Evolutionary conservation across 495 filamentous ascomycete genomes (phyloP).

Genomic region (Penicillium argentinense): DNA sequence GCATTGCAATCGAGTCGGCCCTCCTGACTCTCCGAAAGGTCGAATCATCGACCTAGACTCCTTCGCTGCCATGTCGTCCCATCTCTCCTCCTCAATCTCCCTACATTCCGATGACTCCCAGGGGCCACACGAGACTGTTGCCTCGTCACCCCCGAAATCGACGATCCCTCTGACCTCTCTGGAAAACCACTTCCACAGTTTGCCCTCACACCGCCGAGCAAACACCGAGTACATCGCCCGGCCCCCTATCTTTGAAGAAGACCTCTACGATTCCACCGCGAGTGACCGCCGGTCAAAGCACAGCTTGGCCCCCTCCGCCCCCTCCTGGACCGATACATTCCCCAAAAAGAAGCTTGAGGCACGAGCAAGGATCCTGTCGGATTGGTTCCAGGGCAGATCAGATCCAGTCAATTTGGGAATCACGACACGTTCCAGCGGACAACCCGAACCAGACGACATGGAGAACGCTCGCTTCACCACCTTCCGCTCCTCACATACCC

Average conservation of each 20-base stretch:
- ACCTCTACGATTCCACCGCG: constrained; percentile 19
- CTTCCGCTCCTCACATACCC: constrained; percentile 31
- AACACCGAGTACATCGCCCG: constrained; percentile 43
- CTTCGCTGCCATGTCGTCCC: constrained; percentile 16
- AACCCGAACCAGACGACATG: constrained; percentile 24
- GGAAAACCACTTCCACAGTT: constrained; percentile 19
- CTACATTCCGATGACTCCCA: constrained; percentile 31
- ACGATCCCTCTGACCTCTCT: constrained; percentile 14
- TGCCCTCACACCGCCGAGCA: constrained; percentile 40
- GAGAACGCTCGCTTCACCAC: constrained; percentile 18
- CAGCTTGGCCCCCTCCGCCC: constrained; percentile 5
- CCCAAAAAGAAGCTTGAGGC: constrained; percentile 44
- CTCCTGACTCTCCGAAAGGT: too few relatives aligned
- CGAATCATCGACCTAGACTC: too few relatives aligned
- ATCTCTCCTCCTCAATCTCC: constrained; percentile 18
- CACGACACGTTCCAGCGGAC: constrained; percentile 15
- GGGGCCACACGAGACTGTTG: constrained; percentile 25
- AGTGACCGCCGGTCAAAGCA: constrained; percentile 14
- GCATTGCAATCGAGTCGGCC: constrained; percentile 29
- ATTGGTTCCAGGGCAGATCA: constrained; percentile 55
- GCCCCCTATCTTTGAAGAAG: constrained; percentile 26
- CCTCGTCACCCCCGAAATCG: constrained; percentile 21
- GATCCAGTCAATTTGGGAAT: constrained; percentile 45
- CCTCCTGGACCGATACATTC: constrained; percentile 32
- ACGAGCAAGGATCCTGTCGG: constrained; percentile 41